Evolutionary conservation across 306 rosid genomes (phyloP), one percentile per base, ranked within the genome.

Genomic region (Quercus gilva): DNA sequence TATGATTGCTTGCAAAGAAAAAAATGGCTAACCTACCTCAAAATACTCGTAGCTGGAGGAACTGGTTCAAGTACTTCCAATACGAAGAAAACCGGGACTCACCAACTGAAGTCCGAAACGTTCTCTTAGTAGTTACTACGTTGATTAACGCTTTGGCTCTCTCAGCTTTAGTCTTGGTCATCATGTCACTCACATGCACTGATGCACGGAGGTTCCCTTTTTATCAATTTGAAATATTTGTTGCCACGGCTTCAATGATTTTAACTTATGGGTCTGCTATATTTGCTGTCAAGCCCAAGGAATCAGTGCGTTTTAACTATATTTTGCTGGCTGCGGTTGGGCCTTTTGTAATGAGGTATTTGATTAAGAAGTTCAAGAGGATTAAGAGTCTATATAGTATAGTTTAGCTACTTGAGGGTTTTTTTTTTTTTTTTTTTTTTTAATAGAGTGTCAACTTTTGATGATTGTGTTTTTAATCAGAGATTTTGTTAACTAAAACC

Each of bases 261-360:
- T 21, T 79, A 4, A 79, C 86, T 41, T 81, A 84, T 21, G 87
- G 53, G 0, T 81, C 84, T 9, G 61, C 86, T 5, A 23, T 84
- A 1, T 84, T 69, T 45, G 88, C 85, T 18, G 75, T 85, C n/a
- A 73, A 82, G 3, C 84, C 88, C 0, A 4, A 21, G 1, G 79
- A 74, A n/a, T 20, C 78, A 2, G 6, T 76, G 25, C 26, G 13
- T 9, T 79, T 79, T 20, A 83, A 84, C 43, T 79, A 60, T 31
- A 14, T 82, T 20, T 75, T 87, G 18, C 11, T 14, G 0, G 21
- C 75, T 4, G 86, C 84, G 49, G 74, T 51, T 23, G 33, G 21
- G 11, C 86, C 88, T 12, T 37, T 76, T 55, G 37, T 2, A 5
- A 2, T 76, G 0, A 58, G 85, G 23, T 0, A 61, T 56, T 2